Evolutionary conservation across 2,329 filamentous ascomycete species (phyloP).

Genomic region (Aspergillus spinulosporus): DNA sequence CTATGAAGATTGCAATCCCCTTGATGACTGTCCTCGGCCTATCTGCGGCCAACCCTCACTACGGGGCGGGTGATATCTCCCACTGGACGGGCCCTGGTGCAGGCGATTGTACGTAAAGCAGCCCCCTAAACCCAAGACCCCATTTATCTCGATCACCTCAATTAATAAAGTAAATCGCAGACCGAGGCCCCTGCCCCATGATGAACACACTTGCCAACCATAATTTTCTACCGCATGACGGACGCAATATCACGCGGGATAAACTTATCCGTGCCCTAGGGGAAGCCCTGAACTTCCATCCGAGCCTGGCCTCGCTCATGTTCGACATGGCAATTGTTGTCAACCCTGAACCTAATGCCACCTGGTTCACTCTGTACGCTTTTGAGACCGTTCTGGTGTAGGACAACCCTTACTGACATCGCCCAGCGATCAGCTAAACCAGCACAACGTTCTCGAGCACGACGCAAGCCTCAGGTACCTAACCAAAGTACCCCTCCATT

Average conservation of each 20-base stretch:
- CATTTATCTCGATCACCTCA: neutral
- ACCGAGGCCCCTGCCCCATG: conserved; percentile 50
- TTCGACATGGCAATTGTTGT: conserved; percentile 23
- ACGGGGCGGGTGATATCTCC: neutral
- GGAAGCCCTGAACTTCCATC: conserved; percentile 18
- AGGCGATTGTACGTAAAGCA: neutral
- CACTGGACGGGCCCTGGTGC: neutral
- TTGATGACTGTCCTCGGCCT: neutral
- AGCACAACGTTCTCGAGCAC: conserved; percentile 25
- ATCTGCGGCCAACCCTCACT: neutral
- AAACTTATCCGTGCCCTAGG: conserved; percentile 11
- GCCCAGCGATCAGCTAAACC: conserved; percentile 23
- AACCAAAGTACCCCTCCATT: neutral
- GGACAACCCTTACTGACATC: neutral
- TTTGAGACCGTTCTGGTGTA: neutral
- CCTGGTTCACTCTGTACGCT: conserved; percentile 22
- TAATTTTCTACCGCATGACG: conserved; percentile 50
- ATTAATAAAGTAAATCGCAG: conserved; percentile 3
- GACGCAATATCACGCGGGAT: conserved; percentile 40
- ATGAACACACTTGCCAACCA: conserved; percentile 56
- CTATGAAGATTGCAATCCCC: neutral
- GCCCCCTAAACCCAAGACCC: neutral
- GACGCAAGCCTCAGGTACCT: conserved; percentile 29
- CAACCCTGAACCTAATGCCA: conserved; percentile 23
- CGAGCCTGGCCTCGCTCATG: conserved; percentile 22